Base-by-base conservation (phyloP, 257 asterid species). In the Agastache rugosa region DNA sequence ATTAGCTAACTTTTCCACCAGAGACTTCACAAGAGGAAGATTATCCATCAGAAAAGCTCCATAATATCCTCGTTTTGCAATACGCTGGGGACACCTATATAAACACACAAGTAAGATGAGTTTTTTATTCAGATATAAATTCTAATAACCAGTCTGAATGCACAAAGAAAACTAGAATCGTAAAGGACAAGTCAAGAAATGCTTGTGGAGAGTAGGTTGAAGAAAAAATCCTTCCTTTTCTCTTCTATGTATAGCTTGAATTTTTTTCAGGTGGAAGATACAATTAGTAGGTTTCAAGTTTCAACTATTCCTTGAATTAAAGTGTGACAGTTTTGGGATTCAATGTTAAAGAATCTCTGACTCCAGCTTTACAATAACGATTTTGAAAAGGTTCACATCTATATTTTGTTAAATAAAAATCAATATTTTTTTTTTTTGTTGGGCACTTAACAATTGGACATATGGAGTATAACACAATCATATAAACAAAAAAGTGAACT, bases 31-130 rank as follows among this genome's bases (percentile, higher is more conserved):
- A 5, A 92, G 87, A 59, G 97, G 89, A 75, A 95, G 99, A 73
- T 95, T 90, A 54, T 95, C 98, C 99, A 95, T 95, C 63, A 95
- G 93, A 84, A 95, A 95, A 76, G 98, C 98, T 75, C 99, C 98
- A 53, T 95, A 95, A 67, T 95, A 78, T 19, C 99, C 99, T 6
- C 97, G 82, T 76, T 85, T 86, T 2, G 98, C 99, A 51, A 95
- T 95, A 16, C 96, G 93, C 77, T 95, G 99, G 31, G 99, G 98
- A 76, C 99, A 95, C 75, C 99, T 92, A 69, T 22, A 86, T 0
- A 63, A 72, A 39, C 34, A 8, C 50, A 34, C 76, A 25, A 51
- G 50, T 22, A 29, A 54, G 29, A 70, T 64, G 35, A 69, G 23
- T 63, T 44, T 47, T 25, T 56, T 14, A 22, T 22, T 68, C 58